Percentiles rank a stretch among this genome's conserved stretches.
Evolutionary conservation across 352 stramenopile genomes (phyloP).

Genomic region (Phytophthora constricta): DNA sequence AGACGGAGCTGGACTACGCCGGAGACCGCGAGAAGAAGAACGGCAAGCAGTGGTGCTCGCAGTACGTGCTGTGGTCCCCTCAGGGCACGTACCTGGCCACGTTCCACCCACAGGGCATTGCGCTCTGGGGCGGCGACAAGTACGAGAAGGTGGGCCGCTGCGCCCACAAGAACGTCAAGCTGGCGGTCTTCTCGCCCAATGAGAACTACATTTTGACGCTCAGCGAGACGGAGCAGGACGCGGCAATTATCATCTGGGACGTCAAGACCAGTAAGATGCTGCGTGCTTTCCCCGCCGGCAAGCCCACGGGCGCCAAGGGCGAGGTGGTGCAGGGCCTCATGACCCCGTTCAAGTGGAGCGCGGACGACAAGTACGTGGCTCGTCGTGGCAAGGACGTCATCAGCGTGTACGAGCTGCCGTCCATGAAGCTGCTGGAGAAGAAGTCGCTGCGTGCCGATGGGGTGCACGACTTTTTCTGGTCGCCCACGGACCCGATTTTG

Average conservation of each 20-base stretch:
- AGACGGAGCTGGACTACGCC: conserved; percentile 94
- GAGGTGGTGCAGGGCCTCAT: conserved; percentile 85
- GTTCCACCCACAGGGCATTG: conserved; percentile 97
- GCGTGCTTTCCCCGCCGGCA: conserved; percentile 83
- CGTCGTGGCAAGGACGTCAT: conserved; percentile 94
- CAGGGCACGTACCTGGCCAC: conserved; percentile 97
- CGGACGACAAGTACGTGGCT: conserved; percentile 96
- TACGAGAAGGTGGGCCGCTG: conserved; percentile 99
- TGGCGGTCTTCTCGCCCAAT: conserved; percentile 94
- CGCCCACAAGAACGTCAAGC: conserved; percentile 94
- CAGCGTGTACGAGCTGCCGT: conserved; percentile 95
- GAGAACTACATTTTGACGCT: conserved; percentile 98
- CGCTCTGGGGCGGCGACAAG: conserved; percentile 96
- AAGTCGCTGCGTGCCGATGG: conserved; percentile 95
- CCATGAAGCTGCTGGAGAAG: conserved; percentile 98
- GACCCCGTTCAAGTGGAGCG: conserved; percentile 95
- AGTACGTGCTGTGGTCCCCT: conserved; percentile 98
- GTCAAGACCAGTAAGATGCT: conserved; percentile 91
- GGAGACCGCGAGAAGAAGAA: conserved; percentile 95
- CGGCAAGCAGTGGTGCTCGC: conserved; percentile 97
- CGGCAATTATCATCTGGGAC: conserved; percentile 98
- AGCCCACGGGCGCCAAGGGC: conserved; percentile 68
- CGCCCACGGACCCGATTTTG: conserved; percentile 93
- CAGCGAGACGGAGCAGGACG: conserved; percentile 93
- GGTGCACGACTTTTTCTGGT: conserved; percentile 98